These are phyloP conservation scores for Aureobasidium zeae DNA, from an alignment of 2,329 filamentous ascomycete genomes.

Conservation along the genomic window DNA sequence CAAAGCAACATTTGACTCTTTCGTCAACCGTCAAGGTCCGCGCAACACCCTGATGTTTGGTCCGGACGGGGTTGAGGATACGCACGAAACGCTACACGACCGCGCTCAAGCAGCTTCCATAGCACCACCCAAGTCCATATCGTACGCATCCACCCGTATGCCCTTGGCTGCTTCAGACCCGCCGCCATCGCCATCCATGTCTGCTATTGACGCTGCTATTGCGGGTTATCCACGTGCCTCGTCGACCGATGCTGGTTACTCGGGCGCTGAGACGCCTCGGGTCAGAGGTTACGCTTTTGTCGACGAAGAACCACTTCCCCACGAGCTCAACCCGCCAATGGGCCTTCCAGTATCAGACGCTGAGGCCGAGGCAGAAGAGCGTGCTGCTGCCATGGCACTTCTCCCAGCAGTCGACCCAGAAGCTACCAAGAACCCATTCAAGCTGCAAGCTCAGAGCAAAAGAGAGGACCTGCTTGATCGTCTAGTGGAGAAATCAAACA, in stretches of 20 bases:
- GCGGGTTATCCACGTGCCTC: conserved; percentile 57
- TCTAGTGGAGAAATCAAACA: conserved; percentile 74
- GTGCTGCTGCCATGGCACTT: conserved; percentile 31
- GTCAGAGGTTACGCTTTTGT: conserved; percentile 94
- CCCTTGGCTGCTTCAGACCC: conserved; percentile 33
- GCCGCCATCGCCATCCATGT: conserved; percentile 66
- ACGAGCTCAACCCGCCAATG: conserved; percentile 49
- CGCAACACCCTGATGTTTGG: conserved; percentile 83
- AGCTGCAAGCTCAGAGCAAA: conserved; percentile 61
- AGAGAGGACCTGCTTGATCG: conserved; percentile 75
- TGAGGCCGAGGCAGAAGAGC: conserved; percentile 27
- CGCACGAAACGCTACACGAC: conserved; percentile 52
- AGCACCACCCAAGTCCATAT: conserved; percentile 66
- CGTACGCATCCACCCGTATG: conserved; percentile 76
- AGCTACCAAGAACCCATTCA: conserved; percentile 65
- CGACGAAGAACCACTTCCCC: conserved; percentile 61
- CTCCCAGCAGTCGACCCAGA: conserved; percentile 40
- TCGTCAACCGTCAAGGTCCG: conserved; percentile 52
- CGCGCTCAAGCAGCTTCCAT: conserved; percentile 60
- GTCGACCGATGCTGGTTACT: conserved; percentile 35
- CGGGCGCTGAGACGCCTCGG: conserved; percentile 69
- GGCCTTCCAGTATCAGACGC: conserved; percentile 26
- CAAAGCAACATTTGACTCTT: conserved; percentile 67
- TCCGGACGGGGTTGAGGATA: conserved; percentile 54
- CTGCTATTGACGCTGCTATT: conserved; percentile 75